These are phyloP conservation scores for Cyberlindnera galapagoensis DNA, from an alignment of 805 yeast species.

Conservation along the genomic window DNA sequence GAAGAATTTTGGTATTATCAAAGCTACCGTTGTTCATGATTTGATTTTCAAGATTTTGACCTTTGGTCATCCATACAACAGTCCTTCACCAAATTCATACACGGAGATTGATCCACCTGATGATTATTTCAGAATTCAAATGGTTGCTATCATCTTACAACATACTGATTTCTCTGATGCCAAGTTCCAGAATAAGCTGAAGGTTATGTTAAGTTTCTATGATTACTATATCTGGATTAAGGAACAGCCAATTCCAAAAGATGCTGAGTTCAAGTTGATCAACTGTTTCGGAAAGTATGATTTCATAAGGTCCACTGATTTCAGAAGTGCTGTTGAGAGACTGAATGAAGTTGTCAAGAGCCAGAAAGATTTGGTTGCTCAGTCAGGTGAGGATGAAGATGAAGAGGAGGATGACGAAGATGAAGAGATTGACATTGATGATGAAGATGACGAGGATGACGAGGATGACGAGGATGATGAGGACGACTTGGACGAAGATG, in stretches of 20 bases:
- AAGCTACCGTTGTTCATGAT: constrained; percentile 40
- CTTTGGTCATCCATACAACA: constrained; percentile 57
- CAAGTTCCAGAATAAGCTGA: constrained; percentile 23
- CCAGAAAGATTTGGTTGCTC: constrained; percentile 12
- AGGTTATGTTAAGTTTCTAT: constrained; percentile 47
- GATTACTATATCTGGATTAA: constrained; percentile 69
- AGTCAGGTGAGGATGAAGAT: constrained; percentile 15
- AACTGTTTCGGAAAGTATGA: constrained; percentile 34
- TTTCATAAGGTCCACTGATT: constrained; percentile 29
- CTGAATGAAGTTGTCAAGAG: constrained; percentile 29
- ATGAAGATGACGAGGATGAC: constrained; percentile 21
- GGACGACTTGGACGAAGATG: constrained; percentile 14
- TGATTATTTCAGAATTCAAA: constrained; percentile 65
- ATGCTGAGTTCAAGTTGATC: constrained; percentile 46
- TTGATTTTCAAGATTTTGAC: constrained; percentile 51
- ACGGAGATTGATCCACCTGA: constrained; percentile 53
- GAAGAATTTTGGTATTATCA: constrained; percentile 40
- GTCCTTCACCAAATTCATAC: constrained; percentile 39
- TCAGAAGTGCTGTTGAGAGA: constrained; percentile 37
- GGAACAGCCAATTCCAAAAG: constrained; percentile 54
- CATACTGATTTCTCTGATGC: constrained; percentile 20
- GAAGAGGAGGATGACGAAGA: constrained; percentile 22
- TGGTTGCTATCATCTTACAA: constrained; percentile 41
- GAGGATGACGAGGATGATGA: constrained; percentile 12
- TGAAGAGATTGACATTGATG: constrained; percentile 27